phyloP scores from a whole-genome alignment of 1,139 yeast genomes.

The Blastobotrys arbuscula region DNA sequence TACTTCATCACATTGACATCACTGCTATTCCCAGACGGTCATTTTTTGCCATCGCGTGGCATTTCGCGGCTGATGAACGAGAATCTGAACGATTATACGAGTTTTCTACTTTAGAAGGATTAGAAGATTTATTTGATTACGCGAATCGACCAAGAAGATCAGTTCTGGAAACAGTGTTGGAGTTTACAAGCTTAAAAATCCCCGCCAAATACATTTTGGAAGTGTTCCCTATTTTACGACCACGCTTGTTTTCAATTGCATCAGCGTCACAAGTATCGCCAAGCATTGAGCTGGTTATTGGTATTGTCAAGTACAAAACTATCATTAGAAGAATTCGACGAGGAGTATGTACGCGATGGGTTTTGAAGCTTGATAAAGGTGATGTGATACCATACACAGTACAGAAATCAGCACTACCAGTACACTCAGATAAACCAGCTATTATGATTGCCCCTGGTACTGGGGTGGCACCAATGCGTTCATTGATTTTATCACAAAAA shows the following conservation, averaged over 20 bases:
- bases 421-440: conserved; percentile 44
- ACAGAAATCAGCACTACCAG: conserved; percentile 37
- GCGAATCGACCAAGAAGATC: conserved; percentile 90
- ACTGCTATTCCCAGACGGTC: conserved; percentile 78
- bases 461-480: conserved; percentile 85
- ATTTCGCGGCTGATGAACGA: conserved; percentile 59
- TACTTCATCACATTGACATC: conserved; percentile 77
- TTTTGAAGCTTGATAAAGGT: conserved; percentile 45
- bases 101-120: conserved; percentile 57
- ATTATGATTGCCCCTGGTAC: conserved; percentile 86
- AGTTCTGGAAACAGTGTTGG: conserved; percentile 73
- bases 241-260: conserved; percentile 80
- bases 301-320: conserved; percentile 83
- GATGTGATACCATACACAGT: conserved; percentile 53
- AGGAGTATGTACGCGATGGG: conserved; percentile 82
- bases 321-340: conserved; percentile 66
- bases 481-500: conserved; percentile 42
- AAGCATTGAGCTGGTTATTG: conserved; percentile 63
- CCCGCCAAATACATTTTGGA: conserved; percentile 75
- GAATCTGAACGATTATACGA: conserved; percentile 74
- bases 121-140: conserved; percentile 78
- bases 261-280: conserved; percentile 32
- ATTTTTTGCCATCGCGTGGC: conserved; percentile 61
- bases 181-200: conserved; percentile 65
- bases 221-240: conserved; percentile 68